phyloP scores from a whole-genome alignment of 345 rosid species.

The Luvunga scandens region DNA sequence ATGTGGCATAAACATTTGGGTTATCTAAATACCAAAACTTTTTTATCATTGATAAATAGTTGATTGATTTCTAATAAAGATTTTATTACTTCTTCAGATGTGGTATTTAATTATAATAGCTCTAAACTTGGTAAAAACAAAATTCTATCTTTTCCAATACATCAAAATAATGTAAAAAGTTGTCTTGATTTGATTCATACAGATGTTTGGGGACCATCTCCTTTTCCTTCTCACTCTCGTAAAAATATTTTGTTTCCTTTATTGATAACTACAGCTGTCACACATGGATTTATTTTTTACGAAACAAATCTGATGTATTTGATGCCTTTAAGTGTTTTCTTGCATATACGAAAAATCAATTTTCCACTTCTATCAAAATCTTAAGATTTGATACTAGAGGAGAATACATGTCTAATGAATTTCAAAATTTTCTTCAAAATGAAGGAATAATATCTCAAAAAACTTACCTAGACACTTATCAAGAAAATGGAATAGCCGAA shows the following conservation, averaged over 20 bases:
- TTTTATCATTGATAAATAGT: too few species aligned
- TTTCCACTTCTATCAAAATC: too few species aligned
- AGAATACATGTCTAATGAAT: too few species aligned
- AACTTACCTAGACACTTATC: too few species aligned
- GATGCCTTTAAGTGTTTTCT: too few species aligned
- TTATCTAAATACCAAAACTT: not conserved
- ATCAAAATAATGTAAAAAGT: not conserved
- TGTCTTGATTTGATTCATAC: not conserved
- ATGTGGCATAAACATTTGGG: not conserved
- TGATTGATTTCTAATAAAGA: not conserved
- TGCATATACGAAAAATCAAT: too few species aligned
- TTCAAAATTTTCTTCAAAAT: too few species aligned
- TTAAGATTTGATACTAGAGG: too few species aligned
- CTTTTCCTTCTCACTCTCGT: not conserved
- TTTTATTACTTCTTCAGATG: not conserved
- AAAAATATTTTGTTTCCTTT: not conserved
- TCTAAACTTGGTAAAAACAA: not conserved
- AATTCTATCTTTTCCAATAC: not conserved
- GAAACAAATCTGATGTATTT: not conserved
- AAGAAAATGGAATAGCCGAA: too few species aligned
- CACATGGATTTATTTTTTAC: not conserved
- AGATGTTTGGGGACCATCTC: slow-evolving; percentile 3
- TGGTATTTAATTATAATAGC: not conserved
- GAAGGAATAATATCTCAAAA: too few species aligned
- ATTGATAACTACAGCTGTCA: not conserved